These are phyloP conservation scores for Malassezia nana DNA, from an alignment of 1,284 basidiomycete genomes.

Conservation along the genomic window DNA sequence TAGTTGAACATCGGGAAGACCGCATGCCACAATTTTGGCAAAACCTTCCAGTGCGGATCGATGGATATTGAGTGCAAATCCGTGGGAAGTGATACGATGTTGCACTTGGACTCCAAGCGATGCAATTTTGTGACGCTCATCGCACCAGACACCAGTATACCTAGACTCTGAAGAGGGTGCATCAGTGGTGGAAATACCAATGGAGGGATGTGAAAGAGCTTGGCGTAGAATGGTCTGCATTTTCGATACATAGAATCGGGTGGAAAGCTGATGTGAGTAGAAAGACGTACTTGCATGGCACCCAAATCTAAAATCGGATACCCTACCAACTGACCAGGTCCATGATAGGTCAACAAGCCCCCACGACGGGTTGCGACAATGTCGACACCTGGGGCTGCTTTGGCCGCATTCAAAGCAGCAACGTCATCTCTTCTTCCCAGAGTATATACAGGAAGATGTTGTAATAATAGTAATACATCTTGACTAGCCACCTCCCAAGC, in stretches of 20 bases:
- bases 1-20: conserved; percentile 72
- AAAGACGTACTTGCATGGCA: conserved; percentile 53
- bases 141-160: conserved; percentile 44
- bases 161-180: conserved; percentile 23
- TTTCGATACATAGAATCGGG: conserved; percentile 63
- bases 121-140: conserved; percentile 61
- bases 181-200: conserved; percentile 24
- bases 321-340: conserved; percentile 90
- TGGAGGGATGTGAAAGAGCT: conserved; percentile 56
- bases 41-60: conserved; percentile 68
- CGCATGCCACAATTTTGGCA: conserved; percentile 78
- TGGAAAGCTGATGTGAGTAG: conserved; percentile 31
- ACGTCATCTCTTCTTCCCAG: conserved; percentile 62
- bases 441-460: conserved; percentile 91
- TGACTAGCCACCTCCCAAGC: conserved; percentile 44
- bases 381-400: conserved; percentile 64
- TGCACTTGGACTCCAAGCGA: conserved; percentile 94
- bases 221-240: conserved; percentile 59
- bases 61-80: conserved; percentile 86
- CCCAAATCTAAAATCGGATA: conserved; percentile 83
- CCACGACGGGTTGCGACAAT: conserved; percentile 74
- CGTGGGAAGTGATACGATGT: conserved; percentile 84
- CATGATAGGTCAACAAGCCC: conserved; percentile 92
- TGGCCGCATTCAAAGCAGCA: conserved; percentile 61
- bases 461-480: conserved; percentile 53